Percentiles rank a stretch among this genome's conserved stretches.
Evolutionary conservation across 164 flowering plant genomes (phyloP).

Genomic region (Cinnamomum chago): DNA sequence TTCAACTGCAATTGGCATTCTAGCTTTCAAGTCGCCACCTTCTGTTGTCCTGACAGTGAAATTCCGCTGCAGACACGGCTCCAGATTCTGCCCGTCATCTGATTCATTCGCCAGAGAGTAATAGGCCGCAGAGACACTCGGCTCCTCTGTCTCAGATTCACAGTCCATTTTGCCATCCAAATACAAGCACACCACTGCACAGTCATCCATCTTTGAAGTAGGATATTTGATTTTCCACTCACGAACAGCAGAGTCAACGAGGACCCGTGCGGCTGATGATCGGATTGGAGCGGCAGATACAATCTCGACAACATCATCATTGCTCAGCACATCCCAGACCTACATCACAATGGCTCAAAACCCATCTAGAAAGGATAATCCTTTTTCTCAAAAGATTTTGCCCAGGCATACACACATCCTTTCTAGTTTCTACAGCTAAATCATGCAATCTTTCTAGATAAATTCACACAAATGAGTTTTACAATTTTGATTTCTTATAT

Average conservation of each 20-base stretch:
- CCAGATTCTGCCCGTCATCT: conserved; percentile 65
- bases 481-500: too few species aligned
- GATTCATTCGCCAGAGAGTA: conserved; percentile 63
- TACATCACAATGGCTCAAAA: conserved; percentile 20
- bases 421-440: too few species aligned
- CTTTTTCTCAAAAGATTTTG: neutral
- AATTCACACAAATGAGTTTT: too few species aligned
- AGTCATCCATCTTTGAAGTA: conserved; percentile 93
- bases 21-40: conserved; percentile 32
- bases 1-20: conserved; percentile 26
- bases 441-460: too few species aligned
- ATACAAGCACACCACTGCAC: conserved; percentile 85
- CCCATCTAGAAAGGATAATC: neutral
- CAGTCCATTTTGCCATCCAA: conserved; percentile 80
- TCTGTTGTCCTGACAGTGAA: conserved; percentile 65
- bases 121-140: conserved; percentile 50
- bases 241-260: conserved; percentile 74
- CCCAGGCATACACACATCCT: too few species aligned
- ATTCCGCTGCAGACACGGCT: conserved; percentile 67
- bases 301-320: conserved; percentile 87
- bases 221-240: conserved; percentile 93
- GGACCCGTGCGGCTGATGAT: conserved; percentile 65
- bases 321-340: conserved; percentile 96
- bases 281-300: conserved; percentile 64
- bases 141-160: conserved; percentile 74